These are phyloP conservation scores for Wallacemonas sp. DNA, from an alignment of 208 protist genomes.

Conservation along the genomic window DNA sequence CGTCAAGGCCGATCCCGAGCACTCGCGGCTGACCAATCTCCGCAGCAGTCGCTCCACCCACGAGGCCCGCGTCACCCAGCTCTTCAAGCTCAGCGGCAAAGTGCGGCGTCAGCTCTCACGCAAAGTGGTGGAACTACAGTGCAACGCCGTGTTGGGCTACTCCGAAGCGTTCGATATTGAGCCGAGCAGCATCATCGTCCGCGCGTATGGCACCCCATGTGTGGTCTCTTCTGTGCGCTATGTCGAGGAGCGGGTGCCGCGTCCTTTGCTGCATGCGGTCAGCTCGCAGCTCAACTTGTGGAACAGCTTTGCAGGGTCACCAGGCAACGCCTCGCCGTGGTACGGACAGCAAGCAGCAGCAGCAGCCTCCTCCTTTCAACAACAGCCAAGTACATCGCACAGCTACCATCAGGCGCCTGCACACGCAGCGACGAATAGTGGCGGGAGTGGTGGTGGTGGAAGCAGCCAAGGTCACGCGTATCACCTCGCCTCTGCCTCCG, in stretches of 20 bases:
- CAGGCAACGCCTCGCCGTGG: not conserved
- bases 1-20: conserved; percentile 89
- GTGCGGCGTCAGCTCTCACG: conserved; percentile 87
- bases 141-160: conserved; percentile 91
- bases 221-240: conserved; percentile 74
- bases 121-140: conserved; percentile 89
- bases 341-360: not conserved
- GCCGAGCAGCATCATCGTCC: conserved; percentile 85
- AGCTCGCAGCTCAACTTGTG: conserved; percentile 14
- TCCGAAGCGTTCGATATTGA: conserved; percentile 91
- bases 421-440: too few species aligned
- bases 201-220: conserved; percentile 90
- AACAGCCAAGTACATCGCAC: too few species aligned
- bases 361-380: too few species aligned
- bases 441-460: too few species aligned
- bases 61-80: conserved; percentile 80
- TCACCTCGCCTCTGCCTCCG: too few species aligned
- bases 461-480: too few species aligned
- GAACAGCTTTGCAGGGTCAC: conserved; percentile 2
- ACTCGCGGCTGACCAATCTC: conserved; percentile 86
- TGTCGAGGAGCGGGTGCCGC: conserved; percentile 37
- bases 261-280: not conserved
- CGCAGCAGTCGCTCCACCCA: conserved; percentile 79
- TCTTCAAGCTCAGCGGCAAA: conserved; percentile 91
- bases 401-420: too few species aligned